Base-by-base conservation (phyloP, 495 filamentous ascomycete genomes). In the Xylaria grammica region DNA sequence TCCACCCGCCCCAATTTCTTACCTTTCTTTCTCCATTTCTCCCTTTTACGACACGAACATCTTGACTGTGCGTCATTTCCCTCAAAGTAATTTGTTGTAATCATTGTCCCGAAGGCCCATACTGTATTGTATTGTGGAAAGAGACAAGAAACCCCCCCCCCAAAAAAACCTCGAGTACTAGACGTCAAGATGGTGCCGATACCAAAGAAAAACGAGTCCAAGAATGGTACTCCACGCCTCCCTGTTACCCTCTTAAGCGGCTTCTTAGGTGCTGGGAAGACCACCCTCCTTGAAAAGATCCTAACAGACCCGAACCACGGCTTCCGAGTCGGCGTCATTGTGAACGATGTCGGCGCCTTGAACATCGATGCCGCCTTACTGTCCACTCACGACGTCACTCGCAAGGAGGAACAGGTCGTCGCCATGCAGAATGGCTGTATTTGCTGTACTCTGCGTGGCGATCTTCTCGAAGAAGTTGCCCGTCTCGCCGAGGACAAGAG, bases 401-500 rank as follows among this genome's bases (percentile, higher is more conserved):
- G 69, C 3, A 76, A 71, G n/a, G 75, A 84, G 50, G 83, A 87
- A 60, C 84, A 84, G 60, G 74, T 88, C 49, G 82, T 88, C n/a
- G 79, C 82, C 52, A 75, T 88, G 50, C 85, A 88, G 64, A 88
- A 88, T 46, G 85, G 85, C 7, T 88, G 85, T 62, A 88, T 88
- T 59, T 88, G 85, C 70, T 88, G 85, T 60, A 88, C 85, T 0
- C 73, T 88, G 0, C 81, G 85, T 20, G 84, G 85, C 3, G 85
- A 88, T 55, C 70, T 88, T 0, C 75, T 88, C 1, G 72, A 81
- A 15, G 84, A 88, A 64, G 75, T 87, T 7, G 82, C 80, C 1
- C 78, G 72, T 1, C 68, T 88, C 1, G 79, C 84, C 0, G 77
- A 80, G 24, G 74, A 79, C 19, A 76, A 79, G 7, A 77, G 75